Base-by-base conservation (phyloP, 805 yeast species). In the Lipomyces japonicus region DNA sequence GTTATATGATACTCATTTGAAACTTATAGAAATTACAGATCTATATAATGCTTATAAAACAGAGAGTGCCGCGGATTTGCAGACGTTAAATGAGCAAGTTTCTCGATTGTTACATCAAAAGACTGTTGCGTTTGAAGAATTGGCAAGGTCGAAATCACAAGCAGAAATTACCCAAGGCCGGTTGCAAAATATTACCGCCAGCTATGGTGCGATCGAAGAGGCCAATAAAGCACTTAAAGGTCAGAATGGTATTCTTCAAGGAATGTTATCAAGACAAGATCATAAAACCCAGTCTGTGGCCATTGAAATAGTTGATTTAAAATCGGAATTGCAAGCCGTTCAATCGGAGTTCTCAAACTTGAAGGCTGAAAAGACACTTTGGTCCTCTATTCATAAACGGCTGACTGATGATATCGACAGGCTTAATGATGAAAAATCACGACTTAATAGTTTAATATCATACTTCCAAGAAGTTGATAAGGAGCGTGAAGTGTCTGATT, bases 401-500 rank as follows among this genome's bases (percentile, higher is more conserved):
- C 64, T 85, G 26, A 69, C 74, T 28, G 68, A 69, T 12, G 87
- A 84, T 53, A 73, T 80, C 37, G 67, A 69, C 5, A 75, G 71
- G 25, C 66, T 85, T 48, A 68, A 73, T 39, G 73, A 74, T 2
- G 95, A 88, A 61, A 80, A 78, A 59, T 65, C 75, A 4, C 74
- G 78, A 45, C 68, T 86, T 36, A 81, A 76, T 57, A 74, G 77
- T 2, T 70, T 81, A 50, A 74, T 85, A 7, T 65, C 76, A 5
- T 82, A 76, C 59, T 67, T 86, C 39, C 91, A 86, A 65, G 61
- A 79, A 1, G 62, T 79, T 35, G 79, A 80, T 48, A 73, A 73
- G 45, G 90, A 86, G 62, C 74, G 89, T 46, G 84, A 82, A 44
- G 57, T 66, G 1, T 69, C 78, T 4, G 72, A 76, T 41, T 63